phyloP scores from a whole-genome alignment of 139 green algal species.

The Asterochloris erici region DNA sequence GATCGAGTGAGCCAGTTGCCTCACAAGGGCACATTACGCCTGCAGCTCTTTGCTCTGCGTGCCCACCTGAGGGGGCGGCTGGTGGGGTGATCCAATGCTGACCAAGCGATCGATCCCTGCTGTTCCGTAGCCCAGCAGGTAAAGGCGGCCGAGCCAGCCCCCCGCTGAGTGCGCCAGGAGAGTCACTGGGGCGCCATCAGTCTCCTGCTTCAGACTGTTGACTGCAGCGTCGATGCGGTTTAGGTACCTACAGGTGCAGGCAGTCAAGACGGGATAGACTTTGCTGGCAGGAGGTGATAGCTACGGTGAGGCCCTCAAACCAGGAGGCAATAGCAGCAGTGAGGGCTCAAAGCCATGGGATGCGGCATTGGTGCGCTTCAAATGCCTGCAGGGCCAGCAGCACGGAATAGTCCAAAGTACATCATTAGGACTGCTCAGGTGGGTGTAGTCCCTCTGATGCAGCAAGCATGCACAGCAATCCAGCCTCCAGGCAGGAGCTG shows the following conservation, averaged over 20 bases:
- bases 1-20: too few relatives aligned
- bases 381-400: too few relatives aligned
- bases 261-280: too few relatives aligned
- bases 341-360: too few relatives aligned
- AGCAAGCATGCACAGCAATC: not conserved
- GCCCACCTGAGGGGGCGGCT: slow-evolving; percentile 26
- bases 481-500: not conserved
- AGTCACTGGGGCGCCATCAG: slow-evolving; percentile 56
- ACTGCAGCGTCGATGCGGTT: slow-evolving; percentile 56
- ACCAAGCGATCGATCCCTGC: slow-evolving; percentile 66
- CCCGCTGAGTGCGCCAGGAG: slow-evolving; percentile 88
- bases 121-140: slow-evolving; percentile 50
- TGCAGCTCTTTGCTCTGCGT: slow-evolving; percentile 11
- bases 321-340: too few relatives aligned
- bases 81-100: slow-evolving; percentile 73
- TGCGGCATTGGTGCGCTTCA: too few relatives aligned
- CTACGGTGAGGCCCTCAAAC: too few relatives aligned
- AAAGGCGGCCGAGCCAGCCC: slow-evolving; percentile 85
- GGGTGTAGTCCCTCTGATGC: not conserved
- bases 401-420: too few relatives aligned
- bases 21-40: not conserved
- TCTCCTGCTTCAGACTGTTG: slow-evolving; percentile 47
- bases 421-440: too few relatives aligned
- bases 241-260: slow-evolving; percentile 50
- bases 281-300: too few relatives aligned